Base-by-base conservation (phyloP, 257 asterid species). In the Hygrophila difformis region DNA sequence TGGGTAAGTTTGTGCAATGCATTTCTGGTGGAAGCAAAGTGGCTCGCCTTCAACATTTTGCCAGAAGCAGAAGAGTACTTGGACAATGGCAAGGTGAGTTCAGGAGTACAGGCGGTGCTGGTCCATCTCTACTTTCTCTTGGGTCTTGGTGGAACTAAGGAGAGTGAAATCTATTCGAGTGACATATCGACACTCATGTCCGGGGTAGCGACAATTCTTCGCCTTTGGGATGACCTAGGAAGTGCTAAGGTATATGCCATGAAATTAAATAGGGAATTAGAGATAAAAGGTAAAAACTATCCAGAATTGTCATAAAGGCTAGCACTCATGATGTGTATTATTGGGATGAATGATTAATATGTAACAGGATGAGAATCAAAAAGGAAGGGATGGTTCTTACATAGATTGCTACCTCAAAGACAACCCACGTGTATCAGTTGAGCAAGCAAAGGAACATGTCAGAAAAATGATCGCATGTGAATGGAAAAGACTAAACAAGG, bases 1-100 rank as follows among this genome's bases (percentile, higher is more conserved):
- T 79, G 91, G 94, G 77, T 16, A 23, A 60, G 19, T 37, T 51
- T 79, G 55, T 79, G 84, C 66, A 49, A 53, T 9, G 79, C 82
- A 21, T 83, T 71, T 57, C 65, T 83, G 13, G 66, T 64, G 56
- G 77, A 74, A 60, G 62, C 59, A 1, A 44, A 63, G 29, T 73
- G 81, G 77, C 62, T 69, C 0, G 66, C 53, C 28, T 55, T 59
- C 1, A 40, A 49, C 1, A 15, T 61, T 10, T 43, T 61, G 18
- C 75, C 72, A 16, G 22, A 21, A 2, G 40, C 76, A 8, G 57
- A 37, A 0, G 52, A 55, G 48, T 68, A 73, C 44, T 46, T 73
- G 38, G 53, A 41, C 8, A 68, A 64, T 14, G 73, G 58, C 5
- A 68, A 40, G 28, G 62, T 73, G 39, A 73, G 68, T 62, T 56